phyloP scores from a whole-genome alignment of 2,329 filamentous ascomycete genomes.

The Ascochyta rabiei region DNA sequence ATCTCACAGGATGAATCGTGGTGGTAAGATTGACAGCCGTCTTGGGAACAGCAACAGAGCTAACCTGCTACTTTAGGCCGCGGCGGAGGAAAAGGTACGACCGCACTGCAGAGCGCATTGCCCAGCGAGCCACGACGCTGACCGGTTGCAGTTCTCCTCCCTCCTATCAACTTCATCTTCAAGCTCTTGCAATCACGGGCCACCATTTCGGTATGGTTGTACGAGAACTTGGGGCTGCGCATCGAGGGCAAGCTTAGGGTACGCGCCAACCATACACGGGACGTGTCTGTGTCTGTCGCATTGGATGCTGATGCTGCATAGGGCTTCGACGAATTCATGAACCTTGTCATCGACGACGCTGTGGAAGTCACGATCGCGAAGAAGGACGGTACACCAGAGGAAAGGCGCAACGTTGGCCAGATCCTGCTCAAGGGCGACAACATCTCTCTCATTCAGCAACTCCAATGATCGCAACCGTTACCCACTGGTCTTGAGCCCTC shows the following conservation, averaged over 20 bases:
- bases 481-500: not conserved
- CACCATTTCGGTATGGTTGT: conserved; percentile 93
- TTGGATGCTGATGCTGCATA: conserved; percentile 48
- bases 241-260: conserved; percentile 98
- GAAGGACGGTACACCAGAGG: conserved; percentile 74
- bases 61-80: conserved; percentile 56
- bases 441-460: conserved; percentile 73
- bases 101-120: conserved; percentile 12
- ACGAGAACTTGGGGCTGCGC: conserved; percentile 90
- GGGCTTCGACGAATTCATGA: conserved; percentile 99
- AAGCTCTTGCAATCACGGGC: conserved; percentile 85
- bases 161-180: conserved; percentile 89
- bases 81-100: conserved; percentile 55
- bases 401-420: conserved; percentile 78
- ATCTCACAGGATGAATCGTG: conserved; percentile 8
- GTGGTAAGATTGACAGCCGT: conserved; percentile 1
- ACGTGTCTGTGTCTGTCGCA: not conserved
- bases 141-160: conserved; percentile 64
- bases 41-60: conserved; percentile 7
- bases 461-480: conserved; percentile 27
- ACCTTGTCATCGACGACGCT: conserved; percentile 93
- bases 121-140: conserved; percentile 4
- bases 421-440: conserved; percentile 89
- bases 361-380: conserved; percentile 87
- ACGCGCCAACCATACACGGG: conserved; percentile 38